Evolutionary conservation across 2,329 filamentous ascomycete species (phyloP), one percentile per base, ranked within the genome.

Genomic region (Chalara sp.): DNA sequence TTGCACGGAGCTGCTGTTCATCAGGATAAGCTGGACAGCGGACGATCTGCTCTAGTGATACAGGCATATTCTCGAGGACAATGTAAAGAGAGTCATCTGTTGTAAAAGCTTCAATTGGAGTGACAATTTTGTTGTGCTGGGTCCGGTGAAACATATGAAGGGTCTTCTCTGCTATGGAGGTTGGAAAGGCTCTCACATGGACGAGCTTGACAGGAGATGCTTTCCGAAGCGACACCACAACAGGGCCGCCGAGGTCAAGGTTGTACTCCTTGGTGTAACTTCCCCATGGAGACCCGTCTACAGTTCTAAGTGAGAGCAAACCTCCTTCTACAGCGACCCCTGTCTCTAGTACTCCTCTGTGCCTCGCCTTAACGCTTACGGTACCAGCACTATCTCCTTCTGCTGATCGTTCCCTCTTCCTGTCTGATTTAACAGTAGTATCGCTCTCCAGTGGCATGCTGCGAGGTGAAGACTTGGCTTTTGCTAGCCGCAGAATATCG

Each of bases 1-100:
- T 37, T 7, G 33, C 33, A 7, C 7, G 7, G 7, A 37, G n/a
- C 33, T 37, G 33, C 33, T 7, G n/a, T n/a, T 37, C 33, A 37
- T 37, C n/a, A n/a, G 33, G 33, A n/a, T 37, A 37, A 7, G 7
- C n/a, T 7, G 33, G 7, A n/a, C 33, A 7, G 7, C n/a, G 7
- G 33, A 57, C 51, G n/a, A 59, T 53, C 41, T 49, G 43, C 32
- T 51, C 29, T 21, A 59, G 56, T 30, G 56, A 56, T 46, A 58
- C 12, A 40, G 54, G 49, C 43, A 57, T 50, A 50, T 58, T 44
- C 54, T 58, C 32, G 50, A 59, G 48, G 41, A 59, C 44, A 30
- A 56, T 50, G 32, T 58, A 55, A 21, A 56, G 51, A 43, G 30
- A 12, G 13, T 40, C 28, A 13, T 52, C 46, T 41, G 47, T 53